phyloP scores from a whole-genome alignment of 805 yeast genomes.

The Candida caryicola region DNA sequence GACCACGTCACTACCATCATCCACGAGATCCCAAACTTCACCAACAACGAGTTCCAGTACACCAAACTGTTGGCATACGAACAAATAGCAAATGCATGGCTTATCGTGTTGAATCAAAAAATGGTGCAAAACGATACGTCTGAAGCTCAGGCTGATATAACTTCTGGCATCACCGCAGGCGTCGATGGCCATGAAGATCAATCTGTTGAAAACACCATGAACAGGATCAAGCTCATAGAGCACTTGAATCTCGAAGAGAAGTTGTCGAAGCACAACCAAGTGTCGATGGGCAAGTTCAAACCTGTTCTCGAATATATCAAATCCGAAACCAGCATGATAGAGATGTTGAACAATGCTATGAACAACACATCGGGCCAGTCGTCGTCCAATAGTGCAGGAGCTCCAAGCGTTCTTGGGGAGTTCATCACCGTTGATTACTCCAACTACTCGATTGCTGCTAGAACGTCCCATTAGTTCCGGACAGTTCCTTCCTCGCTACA shows the following conservation, averaged over 20 bases:
- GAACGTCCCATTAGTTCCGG: constrained; percentile 26
- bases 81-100: constrained; percentile 60
- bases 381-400: constrained; percentile 8
- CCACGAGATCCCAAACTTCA: constrained; percentile 64
- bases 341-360: constrained; percentile 20
- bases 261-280: constrained; percentile 44
- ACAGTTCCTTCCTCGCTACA: too few species aligned
- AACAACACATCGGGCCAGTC: constrained; percentile 9
- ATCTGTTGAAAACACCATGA: constrained; percentile 14
- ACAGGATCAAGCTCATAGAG: constrained; percentile 29
- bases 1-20: constrained; percentile 59
- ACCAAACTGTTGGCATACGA: constrained; percentile 55
- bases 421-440: constrained; percentile 44
- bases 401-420: constrained; percentile 25
- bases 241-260: constrained; percentile 41
- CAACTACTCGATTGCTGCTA: constrained; percentile 39
- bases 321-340: constrained; percentile 35
- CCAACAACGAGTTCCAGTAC: constrained; percentile 53
- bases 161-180: constrained; percentile 3
- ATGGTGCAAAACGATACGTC: constrained; percentile 16
- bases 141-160: constrained; percentile 5
- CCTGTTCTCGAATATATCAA: constrained; percentile 44
- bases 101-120: constrained; percentile 37
- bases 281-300: constrained; percentile 41
- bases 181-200: constrained; percentile 3